phyloP scores from a whole-genome alignment of 148 eudicot species.

The Euryodendron excelsum region DNA sequence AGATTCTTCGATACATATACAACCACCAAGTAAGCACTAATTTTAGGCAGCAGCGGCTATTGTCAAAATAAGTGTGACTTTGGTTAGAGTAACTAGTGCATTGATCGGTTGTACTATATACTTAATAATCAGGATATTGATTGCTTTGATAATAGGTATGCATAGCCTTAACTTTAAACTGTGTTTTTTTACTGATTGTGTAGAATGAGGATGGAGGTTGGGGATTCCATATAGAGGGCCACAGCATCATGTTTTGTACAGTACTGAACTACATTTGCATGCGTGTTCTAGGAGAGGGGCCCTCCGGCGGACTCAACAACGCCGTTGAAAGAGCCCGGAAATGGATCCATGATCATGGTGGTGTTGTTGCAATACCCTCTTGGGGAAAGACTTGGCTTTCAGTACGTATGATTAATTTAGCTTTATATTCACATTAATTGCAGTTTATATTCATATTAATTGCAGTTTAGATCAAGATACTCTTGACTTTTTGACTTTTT shows the following conservation, averaged over 20 bases:
- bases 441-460: background rate
- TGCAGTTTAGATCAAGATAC: background rate
- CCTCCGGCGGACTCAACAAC: background rate
- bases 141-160: background rate
- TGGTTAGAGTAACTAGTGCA: background rate
- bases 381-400: conserved; percentile 48
- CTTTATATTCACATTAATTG: background rate
- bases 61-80: background rate
- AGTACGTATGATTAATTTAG: background rate
- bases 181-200: background rate
- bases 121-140: background rate
- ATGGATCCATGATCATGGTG: conserved; percentile 7
- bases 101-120: background rate
- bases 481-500: background rate
- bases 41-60: background rate
- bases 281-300: background rate
- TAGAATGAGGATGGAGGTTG: conserved; percentile 15
- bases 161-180: background rate
- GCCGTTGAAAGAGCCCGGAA: background rate
- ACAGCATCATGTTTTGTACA: background rate
- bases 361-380: conserved; percentile 26
- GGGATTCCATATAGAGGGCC: conserved; percentile 9
- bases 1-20: conserved; percentile 15
- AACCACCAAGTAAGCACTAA: conserved; percentile 8
- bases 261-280: conserved; percentile 8